A percentile compares a stretch with the other conserved stretches of the same genome.
Conservation (phyloP, 257 asterid genomes). For the Solanum arcanum region DNA sequence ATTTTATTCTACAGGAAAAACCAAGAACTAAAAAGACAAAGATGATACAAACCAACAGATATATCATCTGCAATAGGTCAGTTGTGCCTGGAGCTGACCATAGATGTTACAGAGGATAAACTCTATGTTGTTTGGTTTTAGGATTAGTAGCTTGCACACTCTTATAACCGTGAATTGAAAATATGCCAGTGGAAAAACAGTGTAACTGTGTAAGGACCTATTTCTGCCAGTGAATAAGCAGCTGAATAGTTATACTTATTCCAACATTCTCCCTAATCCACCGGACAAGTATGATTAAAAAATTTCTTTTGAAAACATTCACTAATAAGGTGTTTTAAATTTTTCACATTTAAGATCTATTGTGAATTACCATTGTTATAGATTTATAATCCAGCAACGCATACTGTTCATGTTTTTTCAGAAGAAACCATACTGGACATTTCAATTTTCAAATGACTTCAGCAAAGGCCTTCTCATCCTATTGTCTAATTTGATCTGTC, state of each 20-base stretch:
- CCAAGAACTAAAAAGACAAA: neutral
- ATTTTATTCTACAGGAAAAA: neutral
- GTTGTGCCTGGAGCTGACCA: neutral
- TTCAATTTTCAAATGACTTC: neutral
- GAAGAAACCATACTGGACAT: neutral
- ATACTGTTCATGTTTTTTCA: neutral
- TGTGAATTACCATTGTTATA: neutral
- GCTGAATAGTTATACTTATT: neutral
- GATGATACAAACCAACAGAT: neutral
- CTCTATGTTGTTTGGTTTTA: neutral
- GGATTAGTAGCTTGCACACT: neutral
- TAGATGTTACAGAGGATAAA: neutral
- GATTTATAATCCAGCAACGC: neutral
- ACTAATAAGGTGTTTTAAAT: neutral
- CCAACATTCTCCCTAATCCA: neutral
- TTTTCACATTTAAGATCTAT: neutral
- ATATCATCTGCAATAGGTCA: neutral
- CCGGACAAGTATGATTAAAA: neutral
- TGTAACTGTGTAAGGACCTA: neutral
- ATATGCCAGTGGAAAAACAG: neutral
- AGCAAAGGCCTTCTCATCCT: neutral
- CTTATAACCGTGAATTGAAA: neutral
- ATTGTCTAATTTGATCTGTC: neutral
- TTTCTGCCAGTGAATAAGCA: neutral
- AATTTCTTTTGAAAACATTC: neutral